Percentiles rank a stretch among this genome's conserved stretches.
Conservation (phyloP, 768 basidiomycete species). For the Rhodocollybia butyracea region DNA sequence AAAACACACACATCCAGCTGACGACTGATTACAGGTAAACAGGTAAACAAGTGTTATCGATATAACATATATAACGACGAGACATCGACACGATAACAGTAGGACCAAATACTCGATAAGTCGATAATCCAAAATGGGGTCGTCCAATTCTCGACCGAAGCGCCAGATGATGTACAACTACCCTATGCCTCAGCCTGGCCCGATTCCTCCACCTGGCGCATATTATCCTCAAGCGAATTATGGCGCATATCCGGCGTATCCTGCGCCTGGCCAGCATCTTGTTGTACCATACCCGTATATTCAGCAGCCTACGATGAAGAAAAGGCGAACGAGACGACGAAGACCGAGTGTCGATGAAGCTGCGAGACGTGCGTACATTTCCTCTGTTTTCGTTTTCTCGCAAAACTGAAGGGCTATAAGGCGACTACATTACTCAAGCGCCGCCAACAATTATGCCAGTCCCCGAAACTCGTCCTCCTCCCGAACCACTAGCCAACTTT, state of each 20-base stretch:
- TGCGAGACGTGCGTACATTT: background rate
- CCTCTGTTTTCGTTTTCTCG: background rate
- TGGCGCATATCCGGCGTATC: background rate
- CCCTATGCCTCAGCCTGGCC: background rate
- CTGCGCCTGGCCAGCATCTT: background rate
- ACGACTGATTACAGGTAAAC: background rate
- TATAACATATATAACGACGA: background rate
- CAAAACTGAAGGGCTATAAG: background rate
- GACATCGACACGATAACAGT: background rate
- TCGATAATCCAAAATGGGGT: background rate
- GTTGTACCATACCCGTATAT: background rate
- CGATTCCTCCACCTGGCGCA: background rate
- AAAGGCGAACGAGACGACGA: background rate
- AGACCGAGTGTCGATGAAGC: background rate
- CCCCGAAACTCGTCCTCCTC: background rate
- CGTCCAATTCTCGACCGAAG: background rate
- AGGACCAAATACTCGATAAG: background rate
- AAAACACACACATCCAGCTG: background rate
- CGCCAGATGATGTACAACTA: background rate
- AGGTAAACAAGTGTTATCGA: background rate
- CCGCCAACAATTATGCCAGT: background rate
- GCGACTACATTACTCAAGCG: background rate
- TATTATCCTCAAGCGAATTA: background rate
- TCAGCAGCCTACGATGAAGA: background rate
- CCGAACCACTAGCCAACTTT: conserved; percentile 7